Conservation (phyloP, 768 basidiomycete species). For the Tricholoma bakamatsutake region DNA sequence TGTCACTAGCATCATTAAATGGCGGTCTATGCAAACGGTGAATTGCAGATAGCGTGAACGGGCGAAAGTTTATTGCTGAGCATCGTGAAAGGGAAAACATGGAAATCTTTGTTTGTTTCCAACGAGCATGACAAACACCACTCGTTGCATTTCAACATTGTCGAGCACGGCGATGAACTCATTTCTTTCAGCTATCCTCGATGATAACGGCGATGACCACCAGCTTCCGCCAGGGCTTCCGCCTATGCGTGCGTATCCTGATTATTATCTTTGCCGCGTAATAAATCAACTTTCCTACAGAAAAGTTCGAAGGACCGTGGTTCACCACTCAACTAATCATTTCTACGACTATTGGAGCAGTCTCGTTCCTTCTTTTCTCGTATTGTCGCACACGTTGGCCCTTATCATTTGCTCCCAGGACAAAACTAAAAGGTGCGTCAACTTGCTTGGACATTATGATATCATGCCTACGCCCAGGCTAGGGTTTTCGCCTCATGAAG, state of each 20-base stretch:
- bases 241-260: slow-evolving; percentile 19
- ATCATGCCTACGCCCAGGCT: slow-evolving; percentile 1
- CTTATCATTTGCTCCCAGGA: slow-evolving; percentile 85
- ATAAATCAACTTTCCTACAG: slow-evolving; percentile 27
- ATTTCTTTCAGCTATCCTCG: slow-evolving; percentile 15
- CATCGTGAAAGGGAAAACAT: slow-evolving; percentile 11
- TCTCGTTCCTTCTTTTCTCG: slow-evolving; percentile 83
- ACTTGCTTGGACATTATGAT: slow-evolving; percentile 6
- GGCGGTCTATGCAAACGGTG: slow-evolving; percentile 5
- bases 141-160: background rate
- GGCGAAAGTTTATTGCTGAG: background rate
- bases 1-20: slow-evolving; percentile 21
- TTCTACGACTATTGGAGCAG: slow-evolving; percentile 69
- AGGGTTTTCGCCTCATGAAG: slow-evolving; percentile 94
- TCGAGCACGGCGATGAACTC: slow-evolving; percentile 11
- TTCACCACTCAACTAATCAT: slow-evolving; percentile 85
- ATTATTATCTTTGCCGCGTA: background rate
- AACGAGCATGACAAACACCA: slow-evolving; percentile 12
- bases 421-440: slow-evolving; percentile 79
- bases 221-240: slow-evolving; percentile 26
- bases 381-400: slow-evolving; percentile 87
- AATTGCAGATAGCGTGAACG: slow-evolving; percentile 5
- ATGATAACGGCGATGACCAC: slow-evolving; percentile 32
- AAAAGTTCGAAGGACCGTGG: slow-evolving; percentile 90
- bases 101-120: slow-evolving; percentile 14